phyloP scores from a whole-genome alignment of 257 asterid species.

The Hygrophila difformis region DNA sequence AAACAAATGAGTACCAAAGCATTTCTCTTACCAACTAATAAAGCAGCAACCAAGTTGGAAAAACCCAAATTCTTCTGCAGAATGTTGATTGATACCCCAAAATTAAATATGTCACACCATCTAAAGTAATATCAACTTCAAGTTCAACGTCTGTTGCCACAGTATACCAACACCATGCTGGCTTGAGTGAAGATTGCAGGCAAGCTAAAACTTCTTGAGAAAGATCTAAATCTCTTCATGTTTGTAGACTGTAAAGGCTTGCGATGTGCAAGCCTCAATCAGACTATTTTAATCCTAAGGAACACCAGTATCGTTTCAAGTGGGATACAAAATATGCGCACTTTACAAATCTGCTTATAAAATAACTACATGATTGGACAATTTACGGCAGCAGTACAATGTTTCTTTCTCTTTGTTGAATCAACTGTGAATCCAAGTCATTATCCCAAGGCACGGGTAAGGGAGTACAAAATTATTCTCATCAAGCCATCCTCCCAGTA shows the following conservation, averaged over 20 bases:
- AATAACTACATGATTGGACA: background rate
- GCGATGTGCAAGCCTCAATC: slow-evolving; percentile 18
- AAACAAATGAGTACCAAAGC: slow-evolving; percentile 43
- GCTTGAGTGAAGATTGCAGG: slow-evolving; percentile 19
- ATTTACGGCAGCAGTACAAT: background rate
- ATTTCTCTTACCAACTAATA: slow-evolving; percentile 80
- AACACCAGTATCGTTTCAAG: slow-evolving; percentile 4
- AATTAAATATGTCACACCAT: slow-evolving; percentile 44
- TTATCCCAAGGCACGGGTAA: background rate
- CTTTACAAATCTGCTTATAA: slow-evolving; percentile 8
- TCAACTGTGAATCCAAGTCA: background rate
- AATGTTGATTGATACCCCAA: slow-evolving; percentile 57
- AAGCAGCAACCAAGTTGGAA: slow-evolving; percentile 80
- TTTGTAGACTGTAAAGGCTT: slow-evolving; percentile 10
- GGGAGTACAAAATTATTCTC: background rate
- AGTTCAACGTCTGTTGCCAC: slow-evolving; percentile 39
- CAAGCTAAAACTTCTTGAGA: slow-evolving; percentile 11
- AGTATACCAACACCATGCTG: slow-evolving; percentile 11
- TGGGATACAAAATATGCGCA: background rate
- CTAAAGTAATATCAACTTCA: slow-evolving; percentile 27
- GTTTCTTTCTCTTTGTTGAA: background rate
- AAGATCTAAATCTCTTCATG: slow-evolving; percentile 16
- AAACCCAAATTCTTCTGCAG: slow-evolving; percentile 75
- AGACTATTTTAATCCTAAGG: background rate
- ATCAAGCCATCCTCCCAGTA: background rate